These are phyloP conservation scores for Climacium dendroides DNA, from an alignment of 225 moss, liverwort and hornwort species.

Conservation along the genomic window DNA sequence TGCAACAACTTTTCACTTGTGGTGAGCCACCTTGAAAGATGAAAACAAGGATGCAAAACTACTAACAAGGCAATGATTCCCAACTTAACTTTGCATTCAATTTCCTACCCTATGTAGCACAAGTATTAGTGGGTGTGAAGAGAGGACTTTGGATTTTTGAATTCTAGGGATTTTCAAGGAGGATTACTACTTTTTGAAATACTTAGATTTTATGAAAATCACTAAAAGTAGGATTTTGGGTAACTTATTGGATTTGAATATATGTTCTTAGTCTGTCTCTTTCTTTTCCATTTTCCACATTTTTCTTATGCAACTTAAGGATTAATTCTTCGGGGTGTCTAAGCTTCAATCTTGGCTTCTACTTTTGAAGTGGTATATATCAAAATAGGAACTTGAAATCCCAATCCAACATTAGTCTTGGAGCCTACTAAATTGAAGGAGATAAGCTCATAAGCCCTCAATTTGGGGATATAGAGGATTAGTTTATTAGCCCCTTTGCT, in stretches of 20 bases:
- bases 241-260: not conserved
- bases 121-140: not conserved
- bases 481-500: too few species aligned
- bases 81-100: not conserved
- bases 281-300: not conserved
- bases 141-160: not conserved
- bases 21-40: not conserved
- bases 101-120: not conserved
- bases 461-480: not conserved
- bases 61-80: not conserved
- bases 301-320: not conserved
- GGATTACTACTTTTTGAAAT: not conserved
- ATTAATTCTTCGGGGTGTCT: not conserved
- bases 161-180: not conserved
- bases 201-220: not conserved
- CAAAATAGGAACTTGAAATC: not conserved
- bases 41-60: not conserved
- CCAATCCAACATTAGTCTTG: not conserved
- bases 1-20: not conserved
- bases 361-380: fast-evolving
- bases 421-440: not conserved
- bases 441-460: not conserved
- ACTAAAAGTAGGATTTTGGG: not conserved
- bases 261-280: not conserved
- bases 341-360: not conserved